Base-by-base conservation (phyloP, 371 early-diverging fungal genomes). In the Lichtheimia ramosa region DNA sequence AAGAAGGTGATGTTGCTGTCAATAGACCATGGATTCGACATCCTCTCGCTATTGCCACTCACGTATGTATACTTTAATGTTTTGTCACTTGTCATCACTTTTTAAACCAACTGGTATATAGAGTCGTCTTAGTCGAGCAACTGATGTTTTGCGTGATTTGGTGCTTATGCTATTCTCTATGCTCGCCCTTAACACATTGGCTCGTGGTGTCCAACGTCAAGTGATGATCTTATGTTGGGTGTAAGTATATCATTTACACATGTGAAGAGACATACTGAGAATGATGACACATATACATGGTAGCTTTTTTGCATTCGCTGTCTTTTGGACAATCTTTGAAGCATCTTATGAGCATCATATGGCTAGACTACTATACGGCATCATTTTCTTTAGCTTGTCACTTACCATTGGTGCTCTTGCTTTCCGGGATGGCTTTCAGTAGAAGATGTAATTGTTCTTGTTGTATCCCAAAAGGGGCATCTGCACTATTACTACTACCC, bases 191-290 rank as follows among this genome's bases (percentile, higher is more conserved):
- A 76, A 76, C 49, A 70, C 71, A 2, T 61, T 76, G 56, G 76
- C 66, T 28, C 71, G 71, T 46, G 76, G 69, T 14, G 60, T 63
- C n/a, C 68, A 66, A 24, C 56, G 59, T 43, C 63, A 64, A 27
- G 76, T 73, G 15, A 73, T 73, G 76, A 70, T 76, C 21, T 24
- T 76, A 42, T 54, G 69, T 18, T 76, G 76, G 75, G 54, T 75
- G 69, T 69, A 64, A 69, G 69, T 59, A 6, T 66, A 59, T 61
- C 24, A 63, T 4, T 28, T 34, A 48, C 12, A 6, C 14, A 24
- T 5, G 27, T 6, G 8, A 34, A 34, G 10, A 6, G 10, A 34
- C 34, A 8, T 0, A 42, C 25, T 25, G 5, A 25, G 5, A 5
- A 25, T n/a, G n/a, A n/a, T n/a, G n/a, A 24, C 54, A 54, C 12